Percentiles rank a stretch among this genome's conserved stretches.
These are phyloP conservation scores for Pestalotiopsis sp. DNA, from an alignment of 2,329 filamentous ascomycete species.

Conservation along the genomic window DNA sequence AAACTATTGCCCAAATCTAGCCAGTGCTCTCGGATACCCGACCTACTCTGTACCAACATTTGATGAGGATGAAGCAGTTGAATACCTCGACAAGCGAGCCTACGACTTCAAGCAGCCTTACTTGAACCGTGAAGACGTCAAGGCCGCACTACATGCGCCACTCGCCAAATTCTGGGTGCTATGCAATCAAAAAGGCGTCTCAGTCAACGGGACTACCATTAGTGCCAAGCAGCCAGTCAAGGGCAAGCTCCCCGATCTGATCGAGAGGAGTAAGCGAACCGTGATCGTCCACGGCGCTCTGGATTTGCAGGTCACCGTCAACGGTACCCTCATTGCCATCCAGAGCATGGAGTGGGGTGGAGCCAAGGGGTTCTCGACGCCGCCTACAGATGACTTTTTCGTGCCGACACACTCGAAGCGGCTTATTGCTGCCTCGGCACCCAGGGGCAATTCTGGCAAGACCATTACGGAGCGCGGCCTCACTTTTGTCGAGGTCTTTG, in stretches of 20 bases:
- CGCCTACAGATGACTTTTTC: conserved; percentile 60
- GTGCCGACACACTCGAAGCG: conserved; percentile 46
- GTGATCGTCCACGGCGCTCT: conserved; percentile 68
- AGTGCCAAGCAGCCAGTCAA: conserved; percentile 45
- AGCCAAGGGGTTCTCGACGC: conserved; percentile 61
- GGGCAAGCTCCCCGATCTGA: conserved; percentile 63
- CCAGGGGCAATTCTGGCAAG: conserved; percentile 54
- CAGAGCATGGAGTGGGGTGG: conserved; percentile 80
- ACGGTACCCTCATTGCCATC: conserved; percentile 66
- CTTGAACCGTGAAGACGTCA: conserved; percentile 68
- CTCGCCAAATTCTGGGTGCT: conserved; percentile 24
- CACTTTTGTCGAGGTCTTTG: conserved; percentile 63
- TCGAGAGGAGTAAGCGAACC: conserved; percentile 68
- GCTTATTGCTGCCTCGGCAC: conserved; percentile 56
- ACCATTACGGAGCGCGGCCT: conserved; percentile 72
- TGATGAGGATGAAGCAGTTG: conserved; percentile 39
- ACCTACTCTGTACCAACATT: background rate
- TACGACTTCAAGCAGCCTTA: conserved; percentile 56
- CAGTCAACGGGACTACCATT: conserved; percentile 40
- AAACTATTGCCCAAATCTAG: conserved; percentile 63
- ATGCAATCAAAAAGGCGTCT: conserved; percentile 22
- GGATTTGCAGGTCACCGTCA: conserved; percentile 63
- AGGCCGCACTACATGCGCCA: conserved; percentile 64
- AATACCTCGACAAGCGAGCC: conserved; percentile 60
- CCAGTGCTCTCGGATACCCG: conserved; percentile 53